Evolutionary conservation across 768 basidiomycete genomes (phyloP), one percentile per base, ranked within the genome.

Genomic region (Suillus variegatus): DNA sequence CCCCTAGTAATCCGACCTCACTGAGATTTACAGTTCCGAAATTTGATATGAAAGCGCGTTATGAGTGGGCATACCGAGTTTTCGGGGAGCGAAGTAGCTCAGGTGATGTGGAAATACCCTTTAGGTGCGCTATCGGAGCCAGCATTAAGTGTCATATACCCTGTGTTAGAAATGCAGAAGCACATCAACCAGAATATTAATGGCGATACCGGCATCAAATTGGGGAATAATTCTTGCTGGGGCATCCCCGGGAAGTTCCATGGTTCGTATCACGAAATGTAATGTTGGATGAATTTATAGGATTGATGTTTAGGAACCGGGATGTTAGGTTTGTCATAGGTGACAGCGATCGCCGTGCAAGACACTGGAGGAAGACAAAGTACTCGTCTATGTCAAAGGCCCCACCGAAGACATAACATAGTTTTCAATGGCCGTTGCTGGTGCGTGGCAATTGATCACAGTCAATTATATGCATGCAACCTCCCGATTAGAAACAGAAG

Each of bases 41-140:
- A 22, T 40, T 54, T 18, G 32, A 65, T 63, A 63, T 56, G 51
- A 52, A 47, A 51, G 65, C 51, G 52, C 47, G 62, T n/a, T 20
- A 44, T 40, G 47, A 65, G 65, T 62, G 62, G 49, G 28, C 55
- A n/a, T 51, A 47, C 55, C 51, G 18, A 52, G 9, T 3, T 28
- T 38, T 65, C 36, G 65, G 62, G 40, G 47, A 52, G 20, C 38
- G 44, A 20, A 25, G 2, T 14, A 13, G 16, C 65, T 60, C 65
- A 65, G 44, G 46, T 63, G 47, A 63, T 41, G 54, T 63, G 62
- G 65, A 56, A 64, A 63, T 63, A 65, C 40, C 49, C 62, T n/a
- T 51, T 65, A 63, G 52, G 62, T 64, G 62, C 20, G 8, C 18
- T 9, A 52, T 32, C 54, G 49, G 49, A 38, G 35, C 46, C 61